Base-by-base conservation (phyloP, 1,284 basidiomycete genomes). In the Papiliotrema terrestris region DNA sequence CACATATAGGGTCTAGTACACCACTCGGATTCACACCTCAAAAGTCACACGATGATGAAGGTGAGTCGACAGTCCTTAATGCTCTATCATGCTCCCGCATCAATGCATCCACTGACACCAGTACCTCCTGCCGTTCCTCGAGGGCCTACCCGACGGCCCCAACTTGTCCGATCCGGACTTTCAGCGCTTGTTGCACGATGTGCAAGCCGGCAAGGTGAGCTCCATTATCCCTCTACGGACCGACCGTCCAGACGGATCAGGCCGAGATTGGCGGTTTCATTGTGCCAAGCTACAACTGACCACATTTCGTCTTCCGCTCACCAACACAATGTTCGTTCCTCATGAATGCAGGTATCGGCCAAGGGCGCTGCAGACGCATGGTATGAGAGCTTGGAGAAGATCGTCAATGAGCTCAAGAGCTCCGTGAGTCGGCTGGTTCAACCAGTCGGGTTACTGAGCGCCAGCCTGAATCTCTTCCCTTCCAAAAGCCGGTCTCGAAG, bases 361-460 rank as follows among this genome's bases (percentile, higher is more conserved):
- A 89, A 74, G 76, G 91, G 88, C 72, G 82, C 86, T 14, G 81
- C 85, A n/a, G 91, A 95, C 70, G 84, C 87, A 22, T 97, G 95
- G 80, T 90, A 89, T 65, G 92, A 95, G 63, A 88, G 89, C 1
- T 80, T 96, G 49, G 93, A 97, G 70, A 88, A 88, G 59, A 82
- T 96, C 41, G 78, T 95, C 50, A 78, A 80, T 48, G 93, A 97
- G 79, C 81, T 97, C 57, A 85, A 86, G 67, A 86, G 86, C 36
- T 83, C 87, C 74, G 88, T 90, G 68, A 66, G 84, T 81, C 8
- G 36, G 13, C 36, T 13, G 35, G 6, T 20, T 48, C 6, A 39
- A 2, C 4, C 11, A 29, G 37, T 45, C 25, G 60, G 3, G 26
- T 11, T 23, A 15, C 43, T 88, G 87, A 89, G 74, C 20, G 23